These are phyloP conservation scores for Fusarium beomiforme DNA, from an alignment of 2,329 filamentous ascomycete genomes.

Conservation along the genomic window DNA sequence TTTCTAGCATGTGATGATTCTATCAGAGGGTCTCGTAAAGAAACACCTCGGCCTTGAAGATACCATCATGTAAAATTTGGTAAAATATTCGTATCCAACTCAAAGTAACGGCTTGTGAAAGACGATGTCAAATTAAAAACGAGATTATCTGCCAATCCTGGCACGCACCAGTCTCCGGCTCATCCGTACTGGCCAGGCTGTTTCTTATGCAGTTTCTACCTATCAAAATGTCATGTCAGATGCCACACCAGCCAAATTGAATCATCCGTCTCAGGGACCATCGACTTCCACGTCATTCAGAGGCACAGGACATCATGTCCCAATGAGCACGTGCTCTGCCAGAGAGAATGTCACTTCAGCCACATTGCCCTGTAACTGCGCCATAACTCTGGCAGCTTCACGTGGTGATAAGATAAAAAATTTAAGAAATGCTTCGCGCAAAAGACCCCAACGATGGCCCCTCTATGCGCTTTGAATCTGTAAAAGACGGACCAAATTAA, in stretches of 20 bases:
- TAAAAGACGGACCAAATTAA: slow-evolving; percentile 1
- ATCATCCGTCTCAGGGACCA: slow-evolving; percentile 7
- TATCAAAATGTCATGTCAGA: slow-evolving; percentile 12
- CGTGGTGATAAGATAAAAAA: slow-evolving; percentile 49
- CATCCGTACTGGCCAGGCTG: slow-evolving; percentile 28
- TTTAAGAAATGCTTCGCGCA: slow-evolving; percentile 45
- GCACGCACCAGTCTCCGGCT: slow-evolving; percentile 9
- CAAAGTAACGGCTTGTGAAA: not conserved
- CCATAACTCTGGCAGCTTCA: slow-evolving; percentile 30
- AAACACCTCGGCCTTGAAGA: slow-evolving; percentile 22
- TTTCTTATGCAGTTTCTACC: slow-evolving; percentile 12
- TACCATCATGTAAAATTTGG: not conserved
- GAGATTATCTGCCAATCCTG: slow-evolving; percentile 19
- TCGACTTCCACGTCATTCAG: slow-evolving; percentile 20
- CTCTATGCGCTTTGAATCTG: slow-evolving; percentile 30
- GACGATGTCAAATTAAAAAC: slow-evolving; percentile 25
- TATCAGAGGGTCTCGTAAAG: slow-evolving; percentile 1
- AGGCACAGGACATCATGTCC: not conserved
- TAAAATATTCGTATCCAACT: not conserved
- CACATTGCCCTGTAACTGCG: not conserved
- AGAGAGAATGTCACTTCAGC: not conserved
- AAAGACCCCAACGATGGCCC: slow-evolving; percentile 20
- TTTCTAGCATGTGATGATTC: slow-evolving; percentile 30
- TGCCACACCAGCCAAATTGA: not conserved
- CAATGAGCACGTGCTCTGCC: slow-evolving; percentile 12